phyloP scores from a whole-genome alignment of 345 rosid species.

The Orychophragmus violaceus region DNA sequence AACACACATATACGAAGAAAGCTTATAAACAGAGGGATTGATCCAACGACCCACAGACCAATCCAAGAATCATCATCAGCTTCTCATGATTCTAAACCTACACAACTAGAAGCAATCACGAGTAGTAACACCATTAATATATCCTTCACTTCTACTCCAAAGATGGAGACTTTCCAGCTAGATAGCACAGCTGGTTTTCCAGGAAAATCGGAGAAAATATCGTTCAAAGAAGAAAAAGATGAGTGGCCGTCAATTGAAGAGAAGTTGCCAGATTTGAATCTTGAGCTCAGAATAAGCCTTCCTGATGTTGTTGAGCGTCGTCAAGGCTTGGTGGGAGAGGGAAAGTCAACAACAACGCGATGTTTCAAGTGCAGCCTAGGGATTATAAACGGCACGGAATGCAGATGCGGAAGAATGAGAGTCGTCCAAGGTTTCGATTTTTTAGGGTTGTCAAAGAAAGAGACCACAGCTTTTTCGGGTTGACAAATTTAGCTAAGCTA shows the following conservation, averaged over 20 bases:
- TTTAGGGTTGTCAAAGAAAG: slow-evolving; percentile 53
- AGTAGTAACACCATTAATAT: slow-evolving; percentile 22
- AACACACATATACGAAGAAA: slow-evolving; percentile 84
- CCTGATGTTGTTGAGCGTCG: slow-evolving; percentile 40
- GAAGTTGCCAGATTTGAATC: slow-evolving; percentile 78
- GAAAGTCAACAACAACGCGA: slow-evolving; percentile 22
- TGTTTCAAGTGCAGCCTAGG: slow-evolving; percentile 70
- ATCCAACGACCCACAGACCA: slow-evolving; percentile 71
- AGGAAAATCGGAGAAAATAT: slow-evolving; percentile 16
- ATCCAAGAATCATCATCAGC: slow-evolving; percentile 47
- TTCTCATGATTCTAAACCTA: slow-evolving; percentile 24
- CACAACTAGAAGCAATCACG: slow-evolving; percentile 16
- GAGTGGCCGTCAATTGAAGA: slow-evolving; percentile 26
- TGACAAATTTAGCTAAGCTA: background rate
- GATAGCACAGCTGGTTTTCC: background rate
- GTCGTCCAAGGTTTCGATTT: slow-evolving; percentile 51
- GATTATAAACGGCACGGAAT: slow-evolving; percentile 48
- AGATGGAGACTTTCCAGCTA: slow-evolving; percentile 2
- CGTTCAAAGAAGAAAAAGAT: slow-evolving; percentile 36
- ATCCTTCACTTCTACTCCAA: slow-evolving; percentile 27
- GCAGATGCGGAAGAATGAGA: slow-evolving; percentile 39
- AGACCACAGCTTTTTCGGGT: slow-evolving; percentile 45
- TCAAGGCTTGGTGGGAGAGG: slow-evolving; percentile 16
- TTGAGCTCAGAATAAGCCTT: slow-evolving; percentile 86
- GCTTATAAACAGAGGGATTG: slow-evolving; percentile 72